These are phyloP conservation scores for Apiospora pterosperma DNA, from an alignment of 2,329 filamentous ascomycete genomes.

Conservation along the genomic window DNA sequence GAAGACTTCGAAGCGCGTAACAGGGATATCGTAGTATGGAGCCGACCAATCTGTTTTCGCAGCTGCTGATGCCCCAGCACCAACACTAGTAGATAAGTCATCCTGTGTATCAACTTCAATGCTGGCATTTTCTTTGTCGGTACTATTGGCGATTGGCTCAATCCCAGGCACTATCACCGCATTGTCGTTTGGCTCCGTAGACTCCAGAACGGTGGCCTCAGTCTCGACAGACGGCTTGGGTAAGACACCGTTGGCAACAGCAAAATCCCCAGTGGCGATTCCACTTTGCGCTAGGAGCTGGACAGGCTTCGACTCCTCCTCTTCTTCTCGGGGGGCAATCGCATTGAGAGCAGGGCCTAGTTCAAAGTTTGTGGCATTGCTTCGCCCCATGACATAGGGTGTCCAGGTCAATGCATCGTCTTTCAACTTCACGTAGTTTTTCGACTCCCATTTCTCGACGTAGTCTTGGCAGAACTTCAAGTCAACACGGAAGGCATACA, in stretches of 20 bases:
- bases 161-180: slow-evolving; percentile 14
- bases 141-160: slow-evolving; percentile 22
- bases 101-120: slow-evolving; percentile 15
- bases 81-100: slow-evolving; percentile 13
- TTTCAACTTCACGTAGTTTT: slow-evolving; percentile 83
- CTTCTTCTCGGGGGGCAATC: slow-evolving; percentile 81
- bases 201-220: slow-evolving; percentile 31
- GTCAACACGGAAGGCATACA: slow-evolving; percentile 88
- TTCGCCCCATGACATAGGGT: slow-evolving; percentile 92
- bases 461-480: slow-evolving; percentile 82
- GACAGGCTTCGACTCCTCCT: slow-evolving; percentile 43
- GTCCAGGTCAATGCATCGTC: slow-evolving; percentile 85
- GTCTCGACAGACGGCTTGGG: slow-evolving; percentile 28
- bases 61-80: not conserved
- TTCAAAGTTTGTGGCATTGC: slow-evolving; percentile 78
- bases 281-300: slow-evolving; percentile 27
- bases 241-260: slow-evolving; percentile 13
- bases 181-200: slow-evolving; percentile 35
- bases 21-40: slow-evolving; percentile 58
- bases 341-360: slow-evolving; percentile 77
- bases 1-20: slow-evolving; percentile 74
- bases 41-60: slow-evolving; percentile 35
- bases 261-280: slow-evolving; percentile 28
- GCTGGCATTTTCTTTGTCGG: slow-evolving; percentile 13
- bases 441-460: slow-evolving; percentile 83